Evolutionary conservation across 768 basidiomycete genomes (phyloP).

Genomic region (Rossbeevera mucosa): DNA sequence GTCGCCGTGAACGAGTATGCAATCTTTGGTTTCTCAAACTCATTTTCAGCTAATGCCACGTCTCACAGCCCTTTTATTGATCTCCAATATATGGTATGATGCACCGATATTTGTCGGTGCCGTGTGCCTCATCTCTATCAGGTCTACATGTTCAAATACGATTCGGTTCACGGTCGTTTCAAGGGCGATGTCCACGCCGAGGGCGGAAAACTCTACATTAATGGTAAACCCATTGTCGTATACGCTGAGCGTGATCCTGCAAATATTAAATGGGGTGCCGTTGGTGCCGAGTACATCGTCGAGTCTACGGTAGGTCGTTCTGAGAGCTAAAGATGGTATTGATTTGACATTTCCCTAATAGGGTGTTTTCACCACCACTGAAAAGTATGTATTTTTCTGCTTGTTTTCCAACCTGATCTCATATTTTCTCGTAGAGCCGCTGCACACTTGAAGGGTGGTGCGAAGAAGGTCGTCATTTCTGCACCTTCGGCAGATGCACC

Average conservation of each 20-base stretch:
- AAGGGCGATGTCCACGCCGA: conserved; percentile 76
- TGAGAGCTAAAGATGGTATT: not conserved
- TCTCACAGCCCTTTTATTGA: conserved; percentile 87
- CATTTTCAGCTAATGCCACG: conserved; percentile 3
- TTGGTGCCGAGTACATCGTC: conserved; percentile 88
- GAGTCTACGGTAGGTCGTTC: conserved; percentile 77
- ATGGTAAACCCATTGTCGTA: conserved; percentile 72
- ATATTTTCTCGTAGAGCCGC: conserved; percentile 53
- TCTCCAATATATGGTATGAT: conserved; percentile 87
- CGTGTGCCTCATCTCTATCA: conserved; percentile 25
- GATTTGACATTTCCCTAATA: conserved; percentile 23
- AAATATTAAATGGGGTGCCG: conserved; percentile 74
- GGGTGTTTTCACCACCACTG: conserved; percentile 97
- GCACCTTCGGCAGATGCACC: conserved; percentile 96
- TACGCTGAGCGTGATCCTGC: conserved; percentile 85
- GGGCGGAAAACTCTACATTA: conserved; percentile 86
- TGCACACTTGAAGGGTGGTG: conserved; percentile 95
- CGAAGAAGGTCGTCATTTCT: conserved; percentile 99
- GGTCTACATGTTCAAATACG: conserved; percentile 99
- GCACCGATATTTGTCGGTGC: not conserved
- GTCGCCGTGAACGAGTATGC: conserved; percentile 93
- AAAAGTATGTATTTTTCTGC: conserved; percentile 52
- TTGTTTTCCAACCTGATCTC: conserved; percentile 1
- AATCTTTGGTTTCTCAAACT: not conserved
- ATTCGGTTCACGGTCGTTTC: conserved; percentile 91